These are phyloP conservation scores for Anastatica hierochuntica DNA, from an alignment of 345 rosid species.

Conservation along the genomic window DNA sequence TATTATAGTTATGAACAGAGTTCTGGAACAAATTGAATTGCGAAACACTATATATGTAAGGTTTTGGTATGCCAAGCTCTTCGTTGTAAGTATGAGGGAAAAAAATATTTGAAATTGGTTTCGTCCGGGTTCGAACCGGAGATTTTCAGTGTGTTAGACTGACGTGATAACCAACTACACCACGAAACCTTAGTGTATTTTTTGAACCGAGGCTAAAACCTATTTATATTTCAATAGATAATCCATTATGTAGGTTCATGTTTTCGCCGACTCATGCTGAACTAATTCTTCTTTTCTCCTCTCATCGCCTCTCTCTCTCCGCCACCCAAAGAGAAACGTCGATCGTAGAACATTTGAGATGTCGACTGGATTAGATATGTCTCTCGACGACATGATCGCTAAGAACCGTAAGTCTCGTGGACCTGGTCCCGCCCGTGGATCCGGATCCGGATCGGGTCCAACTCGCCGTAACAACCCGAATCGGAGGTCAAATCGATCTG, in stretches of 20 bases:
- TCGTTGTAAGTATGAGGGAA: too few relatives aligned
- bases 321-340: conserved; percentile 3
- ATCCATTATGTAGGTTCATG: background rate
- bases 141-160: conserved; percentile 46
- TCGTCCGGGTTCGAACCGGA: background rate
- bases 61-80: too few relatives aligned
- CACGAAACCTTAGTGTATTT: conserved; percentile 54
- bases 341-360: conserved; percentile 24
- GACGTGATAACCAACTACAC: conserved; percentile 97
- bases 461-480: conserved; percentile 50
- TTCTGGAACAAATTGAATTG: too few relatives aligned
- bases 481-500: conserved; percentile 50
- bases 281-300: background rate
- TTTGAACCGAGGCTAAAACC: too few relatives aligned
- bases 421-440: conserved; percentile 32
- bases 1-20: too few relatives aligned
- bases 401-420: conserved; percentile 51
- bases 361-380: conserved; percentile 88
- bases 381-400: conserved; percentile 94
- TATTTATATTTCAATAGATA: too few relatives aligned
- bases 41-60: too few relatives aligned
- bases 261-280: background rate
- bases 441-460: conserved; percentile 61
- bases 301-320: background rate
- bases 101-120: background rate